Percentiles rank a stretch among this genome's conserved stretches.
phyloP scores from a whole-genome alignment of 371 early-diverging fungal genomes.

The Mortierella polycephala region DNA sequence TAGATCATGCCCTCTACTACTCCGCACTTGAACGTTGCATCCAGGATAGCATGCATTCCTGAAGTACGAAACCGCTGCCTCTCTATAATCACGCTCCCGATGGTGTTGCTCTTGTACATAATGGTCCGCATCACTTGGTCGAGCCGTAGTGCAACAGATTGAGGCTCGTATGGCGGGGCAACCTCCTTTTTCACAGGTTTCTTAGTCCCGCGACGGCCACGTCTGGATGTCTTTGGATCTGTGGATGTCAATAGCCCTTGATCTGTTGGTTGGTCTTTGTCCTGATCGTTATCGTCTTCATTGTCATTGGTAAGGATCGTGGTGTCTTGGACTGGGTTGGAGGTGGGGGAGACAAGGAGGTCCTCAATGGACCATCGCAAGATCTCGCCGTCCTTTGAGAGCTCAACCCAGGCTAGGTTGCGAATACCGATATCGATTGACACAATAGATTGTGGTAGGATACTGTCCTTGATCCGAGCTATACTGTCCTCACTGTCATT shows the following conservation, averaged over 20 bases:
- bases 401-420: constrained; percentile 73
- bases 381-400: constrained; percentile 53
- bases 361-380: constrained; percentile 59
- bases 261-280: neutral
- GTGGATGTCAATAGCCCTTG: no score
- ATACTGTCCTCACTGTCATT: neutral
- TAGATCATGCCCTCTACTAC: constrained; percentile 65
- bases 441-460: constrained; percentile 59
- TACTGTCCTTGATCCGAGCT: constrained; percentile 10
- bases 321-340: neutral
- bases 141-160: constrained; percentile 21
- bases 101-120: neutral
- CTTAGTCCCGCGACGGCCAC: neutral
- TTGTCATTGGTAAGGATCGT: neutral
- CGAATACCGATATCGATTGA: constrained; percentile 81
- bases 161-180: constrained; percentile 14
- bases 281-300: neutral
- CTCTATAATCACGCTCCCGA: constrained; percentile 59
- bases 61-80: constrained; percentile 60
- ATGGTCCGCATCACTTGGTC: constrained; percentile 35
- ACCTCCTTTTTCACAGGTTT: constrained; percentile 4
- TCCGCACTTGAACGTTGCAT: constrained; percentile 61
- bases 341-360: constrained; percentile 21
- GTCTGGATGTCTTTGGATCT: neutral
- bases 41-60: constrained; percentile 56